Evolutionary conservation across 2,329 filamentous ascomycete genomes (phyloP), one percentile per base, ranked within the genome.

Genomic region (Colletotrichum cuscutae): DNA sequence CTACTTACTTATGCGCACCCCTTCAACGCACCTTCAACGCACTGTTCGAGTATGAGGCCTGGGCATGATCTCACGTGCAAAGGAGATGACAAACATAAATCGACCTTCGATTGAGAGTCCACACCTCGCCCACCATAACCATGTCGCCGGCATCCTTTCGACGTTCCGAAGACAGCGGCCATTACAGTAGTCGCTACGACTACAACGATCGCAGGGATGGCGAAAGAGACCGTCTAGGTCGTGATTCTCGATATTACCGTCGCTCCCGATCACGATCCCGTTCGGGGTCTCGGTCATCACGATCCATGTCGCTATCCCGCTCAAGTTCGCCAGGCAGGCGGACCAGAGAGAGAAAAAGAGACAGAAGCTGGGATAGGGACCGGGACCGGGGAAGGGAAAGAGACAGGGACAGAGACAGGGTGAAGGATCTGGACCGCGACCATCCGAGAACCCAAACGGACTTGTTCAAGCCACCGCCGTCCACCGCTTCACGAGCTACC

Each of bases 391-490:
- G 52, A 6, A 28, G 26, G 35, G 52, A 56, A 28, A 65, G 52
- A 42, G 61, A 56, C 12, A 26, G n/a, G 11, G 61, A 37, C 2
- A 64, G 49, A 56, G 49, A 54, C 24, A 64, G 37, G 13, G 19
- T 42, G 37, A 42, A 79, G 37, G 69, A 77, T 11, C 69, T 70
- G 3, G 73, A 76, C 15, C 61, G 60, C 19, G 42, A 49, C 8
- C 42, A 22, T 9, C 4, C 42, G 19, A 49, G 19, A 5, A 49
- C 42, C 13, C n/a, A 30, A 19, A 64, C 13, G 24, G 61, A 64
- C 22, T 19, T 37, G n/a, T 52, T 28, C 5, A 30, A 22, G 8
- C 5, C 4, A 12, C 28, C 28, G 19, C 35, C 30, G 12, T 37
- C 56, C 15, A 19, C 19, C 5, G 49, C 19, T 9, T 30, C 49